phyloP scores from a whole-genome alignment of 371 early-diverging fungal genomes.

The Lichtheimia ramosa region DNA sequence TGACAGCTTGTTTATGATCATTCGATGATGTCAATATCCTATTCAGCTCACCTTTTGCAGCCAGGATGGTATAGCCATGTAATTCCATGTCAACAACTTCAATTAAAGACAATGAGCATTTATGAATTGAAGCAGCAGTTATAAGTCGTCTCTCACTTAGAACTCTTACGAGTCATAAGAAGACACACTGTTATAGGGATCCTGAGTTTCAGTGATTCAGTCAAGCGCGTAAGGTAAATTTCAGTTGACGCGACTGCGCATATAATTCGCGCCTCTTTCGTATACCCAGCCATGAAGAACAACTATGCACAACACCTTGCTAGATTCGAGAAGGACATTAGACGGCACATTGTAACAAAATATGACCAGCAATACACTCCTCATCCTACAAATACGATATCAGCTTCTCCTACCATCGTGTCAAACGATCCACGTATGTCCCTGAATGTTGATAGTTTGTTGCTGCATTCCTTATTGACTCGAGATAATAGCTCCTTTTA shows the following conservation, averaged over 20 bases:
- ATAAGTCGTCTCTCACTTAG: no score
- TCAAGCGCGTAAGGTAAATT: no score
- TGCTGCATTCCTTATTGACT: background rate
- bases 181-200: no score
- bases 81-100: no score
- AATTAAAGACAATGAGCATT: no score
- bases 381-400: constrained; percentile 2
- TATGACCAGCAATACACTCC: background rate
- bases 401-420: background rate
- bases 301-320: constrained; percentile 15
- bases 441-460: background rate
- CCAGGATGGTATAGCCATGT: no score
- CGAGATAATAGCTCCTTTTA: background rate
- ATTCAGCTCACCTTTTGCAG: no score
- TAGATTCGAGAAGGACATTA: background rate
- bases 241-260: background rate
- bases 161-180: no score
- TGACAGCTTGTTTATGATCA: no score
- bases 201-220: no score
- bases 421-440: background rate
- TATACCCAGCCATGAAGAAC: constrained; percentile 8
- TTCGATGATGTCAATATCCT: no score
- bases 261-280: background rate
- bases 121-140: no score
- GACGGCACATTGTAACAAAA: background rate